Evolutionary conservation across 2,329 filamentous ascomycete species (phyloP).

Genomic region (Trichoderma breve): DNA sequence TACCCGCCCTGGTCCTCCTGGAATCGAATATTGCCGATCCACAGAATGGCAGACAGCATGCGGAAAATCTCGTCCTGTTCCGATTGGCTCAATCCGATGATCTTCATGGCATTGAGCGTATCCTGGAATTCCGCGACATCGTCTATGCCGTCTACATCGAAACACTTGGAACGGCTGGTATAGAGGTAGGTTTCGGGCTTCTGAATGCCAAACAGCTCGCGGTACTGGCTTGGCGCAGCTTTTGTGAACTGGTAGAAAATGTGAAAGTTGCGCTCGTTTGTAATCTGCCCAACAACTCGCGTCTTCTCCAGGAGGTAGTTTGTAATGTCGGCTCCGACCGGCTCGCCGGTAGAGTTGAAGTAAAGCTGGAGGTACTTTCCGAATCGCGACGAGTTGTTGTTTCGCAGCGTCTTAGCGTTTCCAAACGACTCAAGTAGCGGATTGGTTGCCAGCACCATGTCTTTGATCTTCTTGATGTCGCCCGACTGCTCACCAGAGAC

Average conservation of each 20-base stretch:
- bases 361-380: constrained; percentile 98
- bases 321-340: constrained; percentile 94
- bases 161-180: constrained; percentile 90
- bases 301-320: constrained; percentile 97
- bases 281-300: constrained; percentile 90
- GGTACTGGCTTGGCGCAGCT: constrained; percentile 81
- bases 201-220: constrained; percentile 86
- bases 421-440: constrained; percentile 95
- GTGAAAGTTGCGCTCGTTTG: constrained; percentile 96
- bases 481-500: constrained; percentile 83
- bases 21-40: constrained; percentile 94
- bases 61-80: constrained; percentile 98
- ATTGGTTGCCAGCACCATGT: constrained; percentile 99
- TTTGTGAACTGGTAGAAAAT: constrained; percentile 99
- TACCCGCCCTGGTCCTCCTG: constrained; percentile 86
- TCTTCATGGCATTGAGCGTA: constrained; percentile 88
- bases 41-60: constrained; percentile 86
- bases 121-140: constrained; percentile 86
- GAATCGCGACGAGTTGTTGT: constrained; percentile 98
- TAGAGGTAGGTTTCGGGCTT: constrained; percentile 91
- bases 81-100: constrained; percentile 82
- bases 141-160: constrained; percentile 91
- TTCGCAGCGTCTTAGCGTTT: constrained; percentile 95
- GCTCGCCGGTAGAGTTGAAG: constrained; percentile 89
- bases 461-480: constrained; percentile 94